A percentile compares a stretch with the other conserved stretches of the same genome.
phyloP scores from a whole-genome alignment of 2,329 filamentous ascomycete genomes.

The Gnomoniopsis smithogilvyi region DNA sequence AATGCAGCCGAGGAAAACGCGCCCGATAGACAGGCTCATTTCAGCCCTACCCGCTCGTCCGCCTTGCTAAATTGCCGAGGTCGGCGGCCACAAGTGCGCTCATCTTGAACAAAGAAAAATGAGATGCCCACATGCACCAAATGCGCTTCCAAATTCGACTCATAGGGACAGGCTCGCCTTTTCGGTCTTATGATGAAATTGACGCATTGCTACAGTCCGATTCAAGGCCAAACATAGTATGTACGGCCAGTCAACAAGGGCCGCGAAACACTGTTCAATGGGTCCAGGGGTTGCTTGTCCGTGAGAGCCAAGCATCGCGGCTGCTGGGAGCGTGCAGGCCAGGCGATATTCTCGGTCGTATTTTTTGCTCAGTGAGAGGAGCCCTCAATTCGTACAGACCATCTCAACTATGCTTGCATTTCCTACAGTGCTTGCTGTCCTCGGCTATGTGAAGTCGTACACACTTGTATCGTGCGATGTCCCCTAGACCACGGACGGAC shows the following conservation, averaged over 20 bases:
- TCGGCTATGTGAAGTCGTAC: not conserved
- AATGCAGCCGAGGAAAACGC: conserved; percentile 3
- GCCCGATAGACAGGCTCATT: conserved; percentile 5
- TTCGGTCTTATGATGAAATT: not conserved
- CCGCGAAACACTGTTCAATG: not conserved
- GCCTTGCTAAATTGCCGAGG: conserved; percentile 14
- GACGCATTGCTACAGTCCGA: not conserved
- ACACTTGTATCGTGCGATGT: not conserved
- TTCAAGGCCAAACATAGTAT: not conserved
- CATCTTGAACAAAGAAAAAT: not conserved
- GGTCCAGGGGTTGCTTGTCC: not conserved
- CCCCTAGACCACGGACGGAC: not conserved
- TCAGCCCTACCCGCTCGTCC: conserved; percentile 16
- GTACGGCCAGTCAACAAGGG: not conserved
- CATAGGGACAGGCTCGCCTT: not conserved
- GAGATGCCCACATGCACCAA: not conserved
- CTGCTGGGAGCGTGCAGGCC: not conserved
- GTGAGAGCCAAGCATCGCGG: not conserved
- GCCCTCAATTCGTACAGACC: not conserved
- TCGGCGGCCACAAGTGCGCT: conserved; percentile 2
- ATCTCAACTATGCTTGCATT: not conserved
- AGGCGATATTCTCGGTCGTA: not conserved
- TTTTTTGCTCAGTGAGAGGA: not conserved
- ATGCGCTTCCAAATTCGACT: not conserved
- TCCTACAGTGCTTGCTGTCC: not conserved